These are phyloP conservation scores for Monilinia fructigena DNA, from an alignment of 2,329 filamentous ascomycete species.

Conservation along the genomic window DNA sequence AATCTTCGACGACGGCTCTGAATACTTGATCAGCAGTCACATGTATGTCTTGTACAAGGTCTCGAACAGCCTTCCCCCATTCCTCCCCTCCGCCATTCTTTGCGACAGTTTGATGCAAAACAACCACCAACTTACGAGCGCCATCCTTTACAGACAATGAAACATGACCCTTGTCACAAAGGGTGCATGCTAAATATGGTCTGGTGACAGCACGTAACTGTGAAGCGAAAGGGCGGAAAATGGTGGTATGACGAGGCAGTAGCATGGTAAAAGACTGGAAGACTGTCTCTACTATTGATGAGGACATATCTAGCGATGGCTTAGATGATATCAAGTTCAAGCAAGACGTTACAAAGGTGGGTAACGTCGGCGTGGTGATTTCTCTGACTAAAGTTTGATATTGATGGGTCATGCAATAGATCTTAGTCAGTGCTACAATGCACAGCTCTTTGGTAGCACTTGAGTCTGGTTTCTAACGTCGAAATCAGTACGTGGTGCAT, in stretches of 20 bases:
- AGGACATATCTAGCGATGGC: slow-evolving; percentile 45
- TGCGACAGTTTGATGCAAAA: slow-evolving; percentile 76
- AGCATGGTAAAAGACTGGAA: slow-evolving; percentile 70
- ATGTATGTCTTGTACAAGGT: slow-evolving; percentile 65
- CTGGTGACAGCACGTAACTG: slow-evolving; percentile 64
- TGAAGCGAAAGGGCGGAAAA: slow-evolving; percentile 71
- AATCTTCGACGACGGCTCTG: slow-evolving; percentile 75
- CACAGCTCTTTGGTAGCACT: slow-evolving; percentile 71
- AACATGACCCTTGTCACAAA: slow-evolving; percentile 49
- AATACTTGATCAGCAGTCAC: slow-evolving; percentile 73
- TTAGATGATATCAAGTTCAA: slow-evolving; percentile 60
- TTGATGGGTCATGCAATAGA: slow-evolving; percentile 78
- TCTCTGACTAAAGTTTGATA: slow-evolving; percentile 83
- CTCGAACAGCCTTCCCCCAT: slow-evolving; percentile 68
- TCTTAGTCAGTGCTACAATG: slow-evolving; percentile 74
- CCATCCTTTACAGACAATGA: slow-evolving; percentile 54
- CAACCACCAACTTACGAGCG: slow-evolving; percentile 64
- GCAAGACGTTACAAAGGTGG: slow-evolving; percentile 44
- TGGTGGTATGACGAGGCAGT: slow-evolving; percentile 77
- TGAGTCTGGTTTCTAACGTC: slow-evolving; percentile 69
- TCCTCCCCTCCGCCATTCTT: slow-evolving; percentile 76
- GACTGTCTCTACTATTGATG: slow-evolving; percentile 61
- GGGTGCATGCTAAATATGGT: slow-evolving; percentile 63
- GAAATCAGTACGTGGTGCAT: slow-evolving; percentile 9
- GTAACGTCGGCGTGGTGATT: slow-evolving; percentile 48